Conservation (phyloP, 2,329 filamentous ascomycete genomes). For the Zymoseptoria brevis region DNA sequence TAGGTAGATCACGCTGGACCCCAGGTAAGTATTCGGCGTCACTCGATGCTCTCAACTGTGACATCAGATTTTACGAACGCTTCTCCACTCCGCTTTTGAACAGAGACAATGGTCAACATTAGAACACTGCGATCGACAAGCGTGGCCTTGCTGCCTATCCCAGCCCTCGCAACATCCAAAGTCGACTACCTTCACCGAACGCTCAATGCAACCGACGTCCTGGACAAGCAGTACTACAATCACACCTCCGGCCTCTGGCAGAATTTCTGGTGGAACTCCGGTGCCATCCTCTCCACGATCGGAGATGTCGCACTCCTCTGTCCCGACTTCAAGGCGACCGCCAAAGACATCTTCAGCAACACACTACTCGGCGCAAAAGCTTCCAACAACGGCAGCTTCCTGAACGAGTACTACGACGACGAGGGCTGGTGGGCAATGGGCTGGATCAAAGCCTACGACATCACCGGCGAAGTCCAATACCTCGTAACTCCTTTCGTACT, state of each 20-base stretch:
- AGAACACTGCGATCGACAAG: neutral
- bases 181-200: slow-evolving; percentile 4
- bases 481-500: slow-evolving; percentile 36
- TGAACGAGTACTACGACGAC: slow-evolving; percentile 45
- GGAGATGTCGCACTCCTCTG: slow-evolving; percentile 44
- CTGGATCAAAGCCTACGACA: slow-evolving; percentile 46
- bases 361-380: slow-evolving; percentile 27
- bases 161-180: slow-evolving; percentile 1
- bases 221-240: slow-evolving; percentile 11
- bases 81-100: neutral
- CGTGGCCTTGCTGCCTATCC: neutral
- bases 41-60: neutral
- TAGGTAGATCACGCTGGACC: neutral
- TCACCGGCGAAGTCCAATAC: slow-evolving; percentile 38
- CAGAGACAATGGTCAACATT: neutral
- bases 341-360: slow-evolving; percentile 37
- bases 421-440: slow-evolving; percentile 47
- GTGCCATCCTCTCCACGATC: slow-evolving; percentile 57
- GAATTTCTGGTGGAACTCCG: slow-evolving; percentile 67
- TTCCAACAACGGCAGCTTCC: slow-evolving; percentile 25
- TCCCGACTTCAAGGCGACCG: slow-evolving; percentile 28
- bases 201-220: slow-evolving; percentile 10
- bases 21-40: neutral
- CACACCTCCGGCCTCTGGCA: neutral
- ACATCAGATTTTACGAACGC: neutral